phyloP scores from a whole-genome alignment of 2,329 filamentous ascomycete genomes.

The Aspergillus sp. region DNA sequence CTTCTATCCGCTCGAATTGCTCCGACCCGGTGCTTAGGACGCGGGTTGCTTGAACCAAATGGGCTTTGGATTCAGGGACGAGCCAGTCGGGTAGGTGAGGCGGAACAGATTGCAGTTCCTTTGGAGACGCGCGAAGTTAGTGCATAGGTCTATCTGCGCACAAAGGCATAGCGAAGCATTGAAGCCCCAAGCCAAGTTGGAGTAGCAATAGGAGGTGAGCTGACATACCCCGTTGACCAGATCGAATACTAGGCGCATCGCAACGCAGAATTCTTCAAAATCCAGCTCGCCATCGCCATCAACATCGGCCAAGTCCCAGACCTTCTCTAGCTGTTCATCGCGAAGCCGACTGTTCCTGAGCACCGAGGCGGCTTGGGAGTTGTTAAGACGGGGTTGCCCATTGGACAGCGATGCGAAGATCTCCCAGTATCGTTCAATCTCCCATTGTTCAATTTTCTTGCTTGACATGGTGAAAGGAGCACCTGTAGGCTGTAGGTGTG shows the following conservation, averaged over 20 bases:
- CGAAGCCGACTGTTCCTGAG: conserved; percentile 70
- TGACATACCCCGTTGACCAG: conserved; percentile 81
- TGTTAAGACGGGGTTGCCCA: conserved; percentile 64
- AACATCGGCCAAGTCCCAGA: conserved; percentile 97
- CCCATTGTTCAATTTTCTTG: conserved; percentile 65
- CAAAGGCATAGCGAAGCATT: too few relatives aligned
- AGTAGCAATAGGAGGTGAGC: conserved; percentile 8
- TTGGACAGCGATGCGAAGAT: conserved; percentile 69
- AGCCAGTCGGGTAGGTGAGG: conserved; percentile 87
- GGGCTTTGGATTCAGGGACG: conserved; percentile 89
- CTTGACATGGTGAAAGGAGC: conserved; percentile 31
- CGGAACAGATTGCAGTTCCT: conserved; percentile 93
- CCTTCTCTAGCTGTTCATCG: conserved; percentile 85
- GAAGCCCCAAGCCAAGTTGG: not conserved
- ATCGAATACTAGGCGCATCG: conserved; percentile 97
- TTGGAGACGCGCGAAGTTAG: not conserved
- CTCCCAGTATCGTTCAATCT: conserved; percentile 77
- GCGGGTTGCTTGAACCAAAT: conserved; percentile 78
- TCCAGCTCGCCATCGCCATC: conserved; percentile 97
- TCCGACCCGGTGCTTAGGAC: conserved; percentile 76
- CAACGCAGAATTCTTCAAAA: conserved; percentile 99
- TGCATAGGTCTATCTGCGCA: not conserved
- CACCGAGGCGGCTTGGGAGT: conserved; percentile 66
- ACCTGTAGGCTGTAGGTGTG: conserved; percentile 3
- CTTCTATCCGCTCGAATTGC: conserved; percentile 80